Evolutionary conservation across 225 moss, liverwort and hornwort species (phyloP), one percentile per base, ranked within the genome.

Genomic region (Thuidium tamariscinum): DNA sequence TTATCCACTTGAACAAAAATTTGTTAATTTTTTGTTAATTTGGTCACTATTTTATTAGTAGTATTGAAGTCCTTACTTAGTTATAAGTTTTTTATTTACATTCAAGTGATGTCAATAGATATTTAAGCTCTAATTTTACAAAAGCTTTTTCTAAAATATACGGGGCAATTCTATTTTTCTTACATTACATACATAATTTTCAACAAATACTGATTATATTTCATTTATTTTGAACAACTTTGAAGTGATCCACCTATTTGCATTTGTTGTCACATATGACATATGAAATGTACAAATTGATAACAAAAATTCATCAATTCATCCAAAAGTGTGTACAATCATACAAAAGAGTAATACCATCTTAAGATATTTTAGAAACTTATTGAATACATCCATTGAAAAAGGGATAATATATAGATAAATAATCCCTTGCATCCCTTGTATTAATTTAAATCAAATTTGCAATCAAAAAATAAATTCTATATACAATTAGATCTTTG

Each of bases 121-220:
- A 70, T 70, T 26, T 27, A 42, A 0, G 0, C 2, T 46, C 17
- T 46, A 30, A 29, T 1, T 46, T 17, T 46, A 10, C 16, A 1
- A 72, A 46, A 44, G 5, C 17, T 29, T 27, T 29, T 3, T 44
- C 10, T 29, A 44, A 44, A 44, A 44, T 44, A 6, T 9, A 44
- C 29, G 10, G 44, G 6, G 2, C 3, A 27, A 17, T 71, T 71
- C 29, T 3, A 29, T 17, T 46, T 16, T 16, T 44, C 16, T 42
- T 71, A 27, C 44, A 71, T 71, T 0, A 0, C 44, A 29, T 0
- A 17, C 0, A 10, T 16, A 70, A 5, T 3, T 2, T 42, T 27
- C 16, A 27, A 3, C 3, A 4, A 70, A 16, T 16, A 42, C 27
- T 70, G 15, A 26, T 70, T 42, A 1, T 2, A 17, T 71, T 17